Base-by-base conservation (phyloP, 805 yeast genomes). In the Candida krabiensis region DNA sequence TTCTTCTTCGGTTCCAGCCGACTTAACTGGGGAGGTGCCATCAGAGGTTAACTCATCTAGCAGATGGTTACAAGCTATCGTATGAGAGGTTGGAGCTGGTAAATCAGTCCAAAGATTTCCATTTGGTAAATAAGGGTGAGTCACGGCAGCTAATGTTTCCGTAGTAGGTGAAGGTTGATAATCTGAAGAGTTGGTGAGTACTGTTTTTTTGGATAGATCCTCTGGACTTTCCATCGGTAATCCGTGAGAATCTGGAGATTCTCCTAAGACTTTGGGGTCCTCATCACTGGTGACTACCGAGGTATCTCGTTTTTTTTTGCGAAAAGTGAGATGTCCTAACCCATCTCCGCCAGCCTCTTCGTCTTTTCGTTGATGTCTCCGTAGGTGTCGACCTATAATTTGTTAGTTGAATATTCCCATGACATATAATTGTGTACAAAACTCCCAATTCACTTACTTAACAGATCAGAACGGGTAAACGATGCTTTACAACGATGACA, bases 331-430 rank as follows among this genome's bases (percentile, higher is more conserved):
- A 25, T 32, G 34, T 5, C 43, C 46, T 25, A 38, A 28, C 3
- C 44, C 50, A 7, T 41, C 41, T 3, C 44, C 46, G 2, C 50
- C 50, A 4, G 48, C 52, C 23, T 43, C 44, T 3, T 5, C 16
- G 23, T 48, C 50, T 28, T 48, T 48, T 13, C 33, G 37, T 19
- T 37, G 30, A 30, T 48, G 52, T 34, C 52, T 33, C 19, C 32
- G 33, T 17, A 43, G 19, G 33, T 47, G 52, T 9, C 52, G 46
- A n/a, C 12, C 47, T 43, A 24, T 16, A 7, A 5, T 17, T 7
- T n/a, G 38, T 33, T 44, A 35, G 38, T 24, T 12, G 9, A 18
- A 13, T 26, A 4, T 5, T 11, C 11, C 23, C 8, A 6, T 9
- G 9, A 14, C 12, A 21, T 9, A 12, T 12, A 8, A 27, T 14